A percentile compares a stretch with the other conserved stretches of the same genome.
These are phyloP conservation scores for Celoporthe dispersa DNA, from an alignment of 2,329 filamentous ascomycete genomes.

Conservation along the genomic window DNA sequence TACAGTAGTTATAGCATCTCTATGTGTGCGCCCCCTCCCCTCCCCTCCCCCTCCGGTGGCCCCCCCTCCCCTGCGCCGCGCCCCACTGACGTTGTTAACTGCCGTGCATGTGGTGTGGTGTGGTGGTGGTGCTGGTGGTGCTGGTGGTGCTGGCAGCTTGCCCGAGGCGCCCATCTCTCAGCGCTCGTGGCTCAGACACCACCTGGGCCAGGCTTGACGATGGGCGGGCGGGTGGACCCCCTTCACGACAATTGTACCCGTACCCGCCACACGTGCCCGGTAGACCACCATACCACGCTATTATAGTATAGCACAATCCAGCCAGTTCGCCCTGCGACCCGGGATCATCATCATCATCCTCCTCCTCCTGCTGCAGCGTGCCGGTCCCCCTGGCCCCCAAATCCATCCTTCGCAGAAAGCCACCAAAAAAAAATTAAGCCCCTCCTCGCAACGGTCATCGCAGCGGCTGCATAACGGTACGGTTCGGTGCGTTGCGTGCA, in stretches of 20 bases:
- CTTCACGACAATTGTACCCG: not conserved
- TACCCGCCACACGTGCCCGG: not conserved
- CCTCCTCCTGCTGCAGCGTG: not conserved
- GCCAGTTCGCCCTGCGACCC: not conserved
- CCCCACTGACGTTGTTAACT: not conserved
- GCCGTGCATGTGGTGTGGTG: not conserved
- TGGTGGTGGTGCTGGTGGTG: not conserved
- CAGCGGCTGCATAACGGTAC: not conserved
- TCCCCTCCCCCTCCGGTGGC: not conserved
- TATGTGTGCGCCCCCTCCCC: not conserved
- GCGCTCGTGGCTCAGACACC: not conserved
- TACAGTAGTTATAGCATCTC: not conserved
- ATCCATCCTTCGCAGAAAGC: not conserved
- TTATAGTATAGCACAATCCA: no score
- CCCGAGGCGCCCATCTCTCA: not conserved
- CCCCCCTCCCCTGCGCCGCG: not conserved
- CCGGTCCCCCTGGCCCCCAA: constrained; percentile 6
- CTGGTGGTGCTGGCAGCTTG: not conserved
- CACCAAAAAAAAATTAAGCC: no score
- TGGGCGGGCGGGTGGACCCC: not conserved
- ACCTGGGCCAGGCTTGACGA: not conserved
- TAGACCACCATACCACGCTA: not conserved
- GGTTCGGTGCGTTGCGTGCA: not conserved
- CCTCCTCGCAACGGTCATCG: not conserved
- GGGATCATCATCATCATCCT: not conserved